Conservation (phyloP, 2,329 filamentous ascomycete species). For the Epichloe hybrida region DNA sequence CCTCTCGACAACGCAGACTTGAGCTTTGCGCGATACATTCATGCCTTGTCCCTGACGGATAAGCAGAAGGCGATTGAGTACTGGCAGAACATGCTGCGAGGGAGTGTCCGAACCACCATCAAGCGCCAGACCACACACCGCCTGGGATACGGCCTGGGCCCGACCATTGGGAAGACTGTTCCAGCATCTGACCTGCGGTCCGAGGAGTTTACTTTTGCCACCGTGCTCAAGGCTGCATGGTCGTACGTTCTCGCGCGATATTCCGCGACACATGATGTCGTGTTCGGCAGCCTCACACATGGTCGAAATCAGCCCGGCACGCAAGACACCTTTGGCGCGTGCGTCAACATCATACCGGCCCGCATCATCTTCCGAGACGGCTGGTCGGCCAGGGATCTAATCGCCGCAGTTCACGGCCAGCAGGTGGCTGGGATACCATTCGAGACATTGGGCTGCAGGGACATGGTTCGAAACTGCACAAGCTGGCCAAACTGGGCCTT, state of each 20-base stretch:
- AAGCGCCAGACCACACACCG: slow-evolving; percentile 1
- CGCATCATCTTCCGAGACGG: background rate
- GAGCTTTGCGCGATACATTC: background rate
- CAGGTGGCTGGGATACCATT: background rate
- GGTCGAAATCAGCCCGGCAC: slow-evolving; percentile 3
- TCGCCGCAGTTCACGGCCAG: background rate
- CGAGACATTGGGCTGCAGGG: background rate
- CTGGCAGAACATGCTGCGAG: slow-evolving; percentile 1
- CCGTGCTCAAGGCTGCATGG: background rate
- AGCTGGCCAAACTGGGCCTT: slow-evolving; percentile 1
- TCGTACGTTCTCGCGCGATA: background rate
- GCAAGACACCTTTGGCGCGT: background rate
- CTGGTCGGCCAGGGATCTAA: background rate
- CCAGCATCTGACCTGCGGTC: background rate
- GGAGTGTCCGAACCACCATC: background rate
- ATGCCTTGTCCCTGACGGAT: background rate
- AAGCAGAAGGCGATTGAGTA: background rate
- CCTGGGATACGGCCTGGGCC: background rate
- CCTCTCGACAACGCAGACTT: background rate
- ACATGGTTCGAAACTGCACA: slow-evolving; percentile 1
- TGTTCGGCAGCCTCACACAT: slow-evolving; percentile 1
- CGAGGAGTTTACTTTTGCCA: background rate
- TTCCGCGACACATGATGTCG: slow-evolving; percentile 1
- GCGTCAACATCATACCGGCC: background rate
- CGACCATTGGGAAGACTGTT: background rate